Base-by-base conservation (phyloP, 768 basidiomycete species). In the Austroboletus eburneus region DNA sequence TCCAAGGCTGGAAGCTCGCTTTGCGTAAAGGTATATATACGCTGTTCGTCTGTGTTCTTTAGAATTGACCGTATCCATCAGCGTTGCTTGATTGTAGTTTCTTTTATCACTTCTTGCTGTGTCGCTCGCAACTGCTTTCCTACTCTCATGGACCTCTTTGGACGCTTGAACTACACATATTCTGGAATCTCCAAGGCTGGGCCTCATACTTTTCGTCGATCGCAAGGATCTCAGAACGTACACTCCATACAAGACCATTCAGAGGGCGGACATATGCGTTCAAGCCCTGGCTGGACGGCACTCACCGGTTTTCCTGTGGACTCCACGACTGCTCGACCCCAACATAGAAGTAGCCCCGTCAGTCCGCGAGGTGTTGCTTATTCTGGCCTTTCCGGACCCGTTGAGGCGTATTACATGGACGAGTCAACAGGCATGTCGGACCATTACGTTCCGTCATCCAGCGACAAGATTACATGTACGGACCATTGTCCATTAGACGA, bases 401-500 rank as follows among this genome's bases (percentile, higher is more conserved):
- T 20, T n/a, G 45, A 27, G 17, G 7, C 21, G 8, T 29, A 23
- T 44, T 33, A 27, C 34, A n/a, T 36, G 21, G 25, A 29, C 37
- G 34, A 29, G 8, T 43, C 40, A 27, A 25, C 30, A 13, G 39
- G 50, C 40, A 18, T 45, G 12, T 43, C 50, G 18, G 61, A 62
- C 20, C 61, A 54, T 42, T 62, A 63, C 27, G 40, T 61, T 33
- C 61, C 61, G 9, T 62, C 61, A 22, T 62, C 61, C 13, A 58
- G 48, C 42, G 61, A 62, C 58, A 62, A 45, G 45, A 53, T 62
- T 33, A 62, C 61, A 27, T 61, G 58, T 33, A 41, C 56, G 29
- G 54, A 62, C 29, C 61, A 62, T 48, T 51, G 56, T 9, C 61
- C 58, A n/a, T 52, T 62, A 12, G 61, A 62, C 20, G 55, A 58